Evolutionary conservation across 1,284 basidiomycete species (phyloP).

Genomic region (Ustilago crameri): DNA sequence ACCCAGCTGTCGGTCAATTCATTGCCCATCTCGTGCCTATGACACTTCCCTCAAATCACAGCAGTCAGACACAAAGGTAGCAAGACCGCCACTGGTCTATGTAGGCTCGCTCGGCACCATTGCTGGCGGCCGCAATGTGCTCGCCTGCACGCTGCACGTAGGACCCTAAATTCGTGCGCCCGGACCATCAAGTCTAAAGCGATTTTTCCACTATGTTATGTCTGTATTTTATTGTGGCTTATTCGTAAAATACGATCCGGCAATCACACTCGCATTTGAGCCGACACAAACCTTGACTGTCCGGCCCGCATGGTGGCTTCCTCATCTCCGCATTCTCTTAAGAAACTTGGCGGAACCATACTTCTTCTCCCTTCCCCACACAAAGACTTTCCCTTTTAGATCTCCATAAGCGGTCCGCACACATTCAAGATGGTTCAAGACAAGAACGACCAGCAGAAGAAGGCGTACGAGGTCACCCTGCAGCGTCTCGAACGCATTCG

Average conservation of each 20-base stretch:
- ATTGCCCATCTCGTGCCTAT: too few species aligned
- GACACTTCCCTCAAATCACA: too few species aligned
- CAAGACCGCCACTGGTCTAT: too few species aligned
- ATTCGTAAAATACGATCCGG: too few species aligned
- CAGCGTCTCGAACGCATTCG: conserved; percentile 76
- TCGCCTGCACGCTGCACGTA: not conserved
- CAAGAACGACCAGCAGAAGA: conserved; percentile 35
- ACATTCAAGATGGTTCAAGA: conserved; percentile 21
- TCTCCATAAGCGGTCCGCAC: too few species aligned
- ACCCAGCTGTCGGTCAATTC: too few species aligned
- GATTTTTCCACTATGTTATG: too few species aligned
- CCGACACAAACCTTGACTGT: not conserved
- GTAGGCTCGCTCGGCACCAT: not conserved
- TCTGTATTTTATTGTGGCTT: too few species aligned
- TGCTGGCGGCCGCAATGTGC: not conserved
- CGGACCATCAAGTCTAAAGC: too few species aligned
- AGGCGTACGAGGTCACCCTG: conserved; percentile 48
- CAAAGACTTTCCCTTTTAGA: not conserved
- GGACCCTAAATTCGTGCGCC: conserved; percentile 19
- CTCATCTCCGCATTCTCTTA: conserved; percentile 1
- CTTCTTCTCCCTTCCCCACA: not conserved
- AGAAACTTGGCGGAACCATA: not conserved
- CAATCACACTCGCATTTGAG: not conserved
- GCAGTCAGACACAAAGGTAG: too few species aligned
- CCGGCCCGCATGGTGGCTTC: not conserved